Evolutionary conservation across 2,329 filamentous ascomycete species (phyloP).

Genomic region (Penicillium sp.): DNA sequence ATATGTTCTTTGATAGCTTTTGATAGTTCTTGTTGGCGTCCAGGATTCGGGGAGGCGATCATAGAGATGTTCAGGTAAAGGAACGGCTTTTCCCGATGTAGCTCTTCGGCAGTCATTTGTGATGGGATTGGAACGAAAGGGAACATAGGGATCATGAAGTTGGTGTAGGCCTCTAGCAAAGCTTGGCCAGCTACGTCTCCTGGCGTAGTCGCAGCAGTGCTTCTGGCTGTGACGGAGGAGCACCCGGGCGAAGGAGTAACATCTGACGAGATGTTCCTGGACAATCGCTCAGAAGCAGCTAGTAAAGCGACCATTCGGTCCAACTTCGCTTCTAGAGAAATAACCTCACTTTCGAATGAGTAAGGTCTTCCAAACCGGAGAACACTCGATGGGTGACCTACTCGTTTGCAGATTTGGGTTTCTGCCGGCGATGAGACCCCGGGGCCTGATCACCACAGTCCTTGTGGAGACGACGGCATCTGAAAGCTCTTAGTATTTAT

Average conservation of each 20-base stretch:
- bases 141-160: slow-evolving; percentile 24
- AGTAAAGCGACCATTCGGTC: slow-evolving; percentile 30
- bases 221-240: not conserved
- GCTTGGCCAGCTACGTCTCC: slow-evolving; percentile 12
- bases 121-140: slow-evolving; percentile 29
- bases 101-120: slow-evolving; percentile 16
- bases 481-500: slow-evolving; percentile 8
- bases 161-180: slow-evolving; percentile 15
- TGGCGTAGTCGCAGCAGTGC: slow-evolving; percentile 2
- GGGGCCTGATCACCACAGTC: slow-evolving; percentile 28
- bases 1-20: slow-evolving; percentile 34
- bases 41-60: slow-evolving; percentile 17
- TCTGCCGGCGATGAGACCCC: slow-evolving; percentile 25
- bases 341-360: slow-evolving; percentile 22
- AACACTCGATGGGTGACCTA: slow-evolving; percentile 6
- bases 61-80: slow-evolving; percentile 24
- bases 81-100: slow-evolving; percentile 25
- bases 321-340: slow-evolving; percentile 28
- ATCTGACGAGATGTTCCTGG: slow-evolving; percentile 5
- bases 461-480: slow-evolving; percentile 31
- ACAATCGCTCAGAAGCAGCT: slow-evolving; percentile 17
- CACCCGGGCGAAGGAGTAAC: slow-evolving; percentile 3
- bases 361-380: not conserved
- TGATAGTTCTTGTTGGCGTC: slow-evolving; percentile 17
- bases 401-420: slow-evolving; percentile 3